phyloP scores from a whole-genome alignment of 2,329 filamentous ascomycete genomes.

The Trichoderma pleuroti region DNA sequence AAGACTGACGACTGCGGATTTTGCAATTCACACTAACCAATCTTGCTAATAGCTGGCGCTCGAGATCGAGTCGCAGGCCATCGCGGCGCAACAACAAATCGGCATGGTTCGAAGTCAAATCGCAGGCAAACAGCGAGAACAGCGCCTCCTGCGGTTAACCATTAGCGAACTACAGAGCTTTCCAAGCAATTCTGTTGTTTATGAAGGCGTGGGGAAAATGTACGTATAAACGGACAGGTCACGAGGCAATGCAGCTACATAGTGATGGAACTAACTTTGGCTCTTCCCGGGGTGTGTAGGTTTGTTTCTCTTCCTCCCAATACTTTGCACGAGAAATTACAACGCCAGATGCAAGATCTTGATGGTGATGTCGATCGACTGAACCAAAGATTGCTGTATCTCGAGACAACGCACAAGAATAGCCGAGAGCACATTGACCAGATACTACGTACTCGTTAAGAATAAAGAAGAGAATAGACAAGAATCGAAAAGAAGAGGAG shows the following conservation, averaged over 20 bases:
- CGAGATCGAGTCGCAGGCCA: conserved; percentile 89
- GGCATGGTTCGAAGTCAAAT: conserved; percentile 81
- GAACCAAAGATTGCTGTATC: conserved; percentile 84
- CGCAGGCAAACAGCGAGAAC: conserved; percentile 79
- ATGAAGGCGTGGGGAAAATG: conserved; percentile 98
- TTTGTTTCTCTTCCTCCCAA: conserved; percentile 76
- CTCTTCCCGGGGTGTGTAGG: conserved; percentile 48
- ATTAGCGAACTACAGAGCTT: conserved; percentile 76
- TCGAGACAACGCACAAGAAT: conserved; percentile 94
- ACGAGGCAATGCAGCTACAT: background rate
- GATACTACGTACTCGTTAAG: conserved; percentile 57
- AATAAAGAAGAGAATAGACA: background rate
- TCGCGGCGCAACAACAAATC: conserved; percentile 89
- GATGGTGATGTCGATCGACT: conserved; percentile 76
- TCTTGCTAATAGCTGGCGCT: conserved; percentile 69
- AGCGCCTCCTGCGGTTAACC: conserved; percentile 83
- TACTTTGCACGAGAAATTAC: conserved; percentile 71
- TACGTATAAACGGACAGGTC: conserved; percentile 43
- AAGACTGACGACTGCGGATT: conserved; percentile 20
- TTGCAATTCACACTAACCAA: background rate
- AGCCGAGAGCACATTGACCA: conserved; percentile 87
- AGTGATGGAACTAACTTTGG: conserved; percentile 11
- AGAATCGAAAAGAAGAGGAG: background rate
- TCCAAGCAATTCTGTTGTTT: conserved; percentile 72
- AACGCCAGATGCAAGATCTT: conserved; percentile 68